A percentile compares a stretch with the other conserved stretches of the same genome.
phyloP scores from a whole-genome alignment of 2,329 filamentous ascomycete genomes.

The Pseudophaeomoniella oleicola region DNA sequence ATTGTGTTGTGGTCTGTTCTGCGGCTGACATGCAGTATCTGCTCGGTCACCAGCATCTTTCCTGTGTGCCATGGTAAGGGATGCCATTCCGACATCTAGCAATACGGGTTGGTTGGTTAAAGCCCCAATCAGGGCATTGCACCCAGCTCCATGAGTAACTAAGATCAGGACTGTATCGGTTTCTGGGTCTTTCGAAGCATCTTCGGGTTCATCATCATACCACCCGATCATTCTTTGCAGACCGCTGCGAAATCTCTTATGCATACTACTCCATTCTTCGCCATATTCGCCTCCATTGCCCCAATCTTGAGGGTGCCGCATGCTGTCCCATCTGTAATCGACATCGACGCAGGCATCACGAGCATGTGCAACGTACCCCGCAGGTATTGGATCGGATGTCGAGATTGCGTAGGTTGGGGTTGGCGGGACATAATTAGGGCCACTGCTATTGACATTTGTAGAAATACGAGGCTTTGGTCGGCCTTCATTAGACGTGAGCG shows the following conservation, averaged over 20 bases:
- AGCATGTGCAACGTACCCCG: constrained; percentile 80
- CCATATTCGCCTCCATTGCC: constrained; percentile 76
- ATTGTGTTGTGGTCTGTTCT: constrained; percentile 2
- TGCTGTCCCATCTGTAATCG: constrained; percentile 96
- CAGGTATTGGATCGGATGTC: constrained; percentile 63
- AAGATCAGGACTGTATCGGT: constrained; percentile 69
- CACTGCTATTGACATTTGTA: background rate
- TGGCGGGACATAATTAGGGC: constrained; percentile 51
- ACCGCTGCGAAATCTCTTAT: constrained; percentile 71
- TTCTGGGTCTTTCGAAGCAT: constrained; percentile 45
- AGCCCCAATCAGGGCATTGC: constrained; percentile 86
- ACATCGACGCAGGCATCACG: constrained; percentile 71
- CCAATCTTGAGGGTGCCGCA: constrained; percentile 63
- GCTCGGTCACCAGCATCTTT: constrained; percentile 22
- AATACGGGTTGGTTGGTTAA: constrained; percentile 84
- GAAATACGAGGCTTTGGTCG: background rate
- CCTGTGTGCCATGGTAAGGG: constrained; percentile 72
- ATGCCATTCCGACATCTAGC: constrained; percentile 78
- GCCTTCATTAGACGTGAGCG: background rate
- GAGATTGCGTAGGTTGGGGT: constrained; percentile 74
- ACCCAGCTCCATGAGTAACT: constrained; percentile 88
- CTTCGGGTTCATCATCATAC: constrained; percentile 45
- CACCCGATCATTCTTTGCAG: constrained; percentile 67
- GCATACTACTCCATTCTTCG: constrained; percentile 95
- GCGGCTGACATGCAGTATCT: constrained; percentile 3